Conservation (phyloP, 768 basidiomycete species). For the Ramaria rubella region DNA sequence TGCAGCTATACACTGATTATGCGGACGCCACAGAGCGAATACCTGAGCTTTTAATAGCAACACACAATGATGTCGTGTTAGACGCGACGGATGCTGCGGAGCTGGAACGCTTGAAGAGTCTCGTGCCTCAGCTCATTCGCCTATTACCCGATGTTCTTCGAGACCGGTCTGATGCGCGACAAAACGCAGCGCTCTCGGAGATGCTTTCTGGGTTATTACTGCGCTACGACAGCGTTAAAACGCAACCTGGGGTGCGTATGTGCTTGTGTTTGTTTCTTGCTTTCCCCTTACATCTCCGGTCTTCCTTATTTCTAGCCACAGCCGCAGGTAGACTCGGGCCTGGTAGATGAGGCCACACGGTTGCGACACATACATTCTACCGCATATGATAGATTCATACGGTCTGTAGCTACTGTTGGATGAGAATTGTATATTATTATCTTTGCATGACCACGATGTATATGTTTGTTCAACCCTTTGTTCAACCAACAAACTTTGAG, state of each 20-base stretch:
- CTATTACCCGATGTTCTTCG: slow-evolving; percentile 62
- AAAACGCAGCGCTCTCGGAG: slow-evolving; percentile 62
- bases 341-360: slow-evolving; percentile 52
- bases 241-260: slow-evolving; percentile 51
- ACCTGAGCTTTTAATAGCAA: slow-evolving; percentile 44
- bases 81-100: slow-evolving; percentile 44
- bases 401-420: neutral
- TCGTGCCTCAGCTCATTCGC: slow-evolving; percentile 58
- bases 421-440: neutral
- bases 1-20: slow-evolving; percentile 67
- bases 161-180: slow-evolving; percentile 51
- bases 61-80: slow-evolving; percentile 33
- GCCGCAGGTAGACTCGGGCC: slow-evolving; percentile 37
- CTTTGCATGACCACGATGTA: too few species aligned
- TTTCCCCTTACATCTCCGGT: neutral
- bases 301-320: slow-evolving; percentile 22
- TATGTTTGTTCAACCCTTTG: too few species aligned
- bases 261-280: slow-evolving; percentile 22
- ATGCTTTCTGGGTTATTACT: slow-evolving; percentile 62
- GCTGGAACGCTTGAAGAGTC: slow-evolving; percentile 53
- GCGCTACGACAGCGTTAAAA: slow-evolving; percentile 53
- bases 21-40: slow-evolving; percentile 55
- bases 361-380: slow-evolving; percentile 59
- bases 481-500: too few species aligned
- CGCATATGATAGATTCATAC: slow-evolving; percentile 56